Conservation (phyloP, 495 filamentous ascomycete genomes). For the Trichoderma orchidacearum region DNA sequence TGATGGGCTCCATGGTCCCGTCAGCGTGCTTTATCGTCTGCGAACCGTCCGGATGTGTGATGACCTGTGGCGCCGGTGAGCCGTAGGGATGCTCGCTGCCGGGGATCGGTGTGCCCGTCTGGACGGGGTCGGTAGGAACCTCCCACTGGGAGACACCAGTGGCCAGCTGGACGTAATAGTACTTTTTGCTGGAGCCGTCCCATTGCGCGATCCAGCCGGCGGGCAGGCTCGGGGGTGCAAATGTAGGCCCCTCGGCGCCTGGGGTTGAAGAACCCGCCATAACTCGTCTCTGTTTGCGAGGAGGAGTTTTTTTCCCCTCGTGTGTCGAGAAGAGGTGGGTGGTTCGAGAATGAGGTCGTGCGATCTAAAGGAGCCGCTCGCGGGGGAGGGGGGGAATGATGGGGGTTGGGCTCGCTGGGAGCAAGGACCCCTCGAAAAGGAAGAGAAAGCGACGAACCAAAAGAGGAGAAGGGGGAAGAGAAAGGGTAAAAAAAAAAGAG, state of each 20-base stretch:
- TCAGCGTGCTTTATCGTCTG: constrained; percentile 35
- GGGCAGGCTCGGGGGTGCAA: constrained; percentile 53
- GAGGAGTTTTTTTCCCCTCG: background rate
- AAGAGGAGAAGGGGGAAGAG: background rate
- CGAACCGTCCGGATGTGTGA: constrained; percentile 37
- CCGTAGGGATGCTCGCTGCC: constrained; percentile 33
- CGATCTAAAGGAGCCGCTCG: background rate
- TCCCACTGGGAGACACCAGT: constrained; percentile 72
- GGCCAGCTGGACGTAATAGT: constrained; percentile 68
- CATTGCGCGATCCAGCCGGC: constrained; percentile 77
- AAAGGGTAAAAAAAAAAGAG: background rate
- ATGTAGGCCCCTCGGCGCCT: constrained; percentile 55
- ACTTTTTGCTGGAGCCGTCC: constrained; percentile 58
- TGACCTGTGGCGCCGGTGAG: constrained; percentile 22
- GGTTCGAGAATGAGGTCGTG: background rate
- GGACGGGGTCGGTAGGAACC: constrained; percentile 51
- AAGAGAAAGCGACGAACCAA: background rate
- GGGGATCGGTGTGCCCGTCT: constrained; percentile 33
- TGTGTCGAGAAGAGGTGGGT: background rate
- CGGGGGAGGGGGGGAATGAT: background rate
- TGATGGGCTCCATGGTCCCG: constrained; percentile 33
- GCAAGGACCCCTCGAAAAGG: background rate
- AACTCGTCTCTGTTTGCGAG: background rate
- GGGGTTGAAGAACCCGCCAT: constrained; percentile 42
- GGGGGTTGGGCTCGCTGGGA: background rate